Base-by-base conservation (phyloP, 345 rosid species). In the Hibiscus mutabilis region DNA sequence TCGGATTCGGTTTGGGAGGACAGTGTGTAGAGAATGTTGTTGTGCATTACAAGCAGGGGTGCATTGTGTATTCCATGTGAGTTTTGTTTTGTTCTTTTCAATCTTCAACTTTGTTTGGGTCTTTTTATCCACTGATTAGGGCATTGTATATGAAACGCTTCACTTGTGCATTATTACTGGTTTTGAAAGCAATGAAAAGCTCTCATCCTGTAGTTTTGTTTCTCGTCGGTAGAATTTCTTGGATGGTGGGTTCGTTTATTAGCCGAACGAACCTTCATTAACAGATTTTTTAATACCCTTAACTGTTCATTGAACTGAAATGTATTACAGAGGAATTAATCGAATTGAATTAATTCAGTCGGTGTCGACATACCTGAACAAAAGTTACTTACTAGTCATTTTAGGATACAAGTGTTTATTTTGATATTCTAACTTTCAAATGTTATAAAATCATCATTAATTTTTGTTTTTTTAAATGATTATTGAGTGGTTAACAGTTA, bases 11-110 rank as follows among this genome's bases (percentile, higher is more conserved):
- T 42, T 49, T 57, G 44, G 61, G 58, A 35, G 61, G 74, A 22
- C 37, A n/a, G 56, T 58, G 40, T 76, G 67, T 72, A 75, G 77
- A 60, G 62, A 73, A 52, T 52, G 52, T 73, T 62, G 79, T 84
- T 59, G 80, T 81, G 83, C 73, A 61, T 72, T 62, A 27, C 44
- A 40, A 71, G 60, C 29, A 80, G 12, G 58, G 29, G 16, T 1
- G 7, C 76, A 73, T 52, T 67, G 77, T 80, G 69, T 77, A 66
- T 78, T 75, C 72, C 51, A 16, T 62, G 8, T 47, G 49, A 25
- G 19, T 35, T 35, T 11, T 21, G 72, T 13, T 8, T 24, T 61
- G 33, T 31, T 5, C 6, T 6, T 37, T 37, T 60, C 44, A 58
- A 56, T 68, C 55, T 3, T 60, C 55, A 64, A 64, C 49, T 49